Evolutionary conservation across 495 filamentous ascomycete genomes (phyloP).

Genomic region (Penicillium manginii): DNA sequence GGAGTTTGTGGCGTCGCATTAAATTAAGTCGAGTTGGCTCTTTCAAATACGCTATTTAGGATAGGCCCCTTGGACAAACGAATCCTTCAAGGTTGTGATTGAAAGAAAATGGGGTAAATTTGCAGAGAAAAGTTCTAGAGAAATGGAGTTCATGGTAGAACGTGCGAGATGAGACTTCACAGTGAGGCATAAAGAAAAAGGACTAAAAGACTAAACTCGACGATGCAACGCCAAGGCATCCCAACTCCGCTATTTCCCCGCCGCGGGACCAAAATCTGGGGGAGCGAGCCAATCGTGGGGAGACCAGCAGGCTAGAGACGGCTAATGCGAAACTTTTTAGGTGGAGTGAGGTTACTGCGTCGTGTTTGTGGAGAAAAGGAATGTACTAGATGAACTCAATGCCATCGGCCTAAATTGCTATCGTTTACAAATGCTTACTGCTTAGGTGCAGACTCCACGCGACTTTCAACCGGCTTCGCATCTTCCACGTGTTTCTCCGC

Average conservation of each 20-base stretch:
- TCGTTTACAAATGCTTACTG: neutral
- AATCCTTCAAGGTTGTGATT: neutral
- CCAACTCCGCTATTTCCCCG: conserved; percentile 19
- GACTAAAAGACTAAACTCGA: neutral
- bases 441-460: neutral
- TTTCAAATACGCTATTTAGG: neutral
- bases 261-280: conserved; percentile 12
- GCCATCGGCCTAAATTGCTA: no score
- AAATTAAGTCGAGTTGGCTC: neutral
- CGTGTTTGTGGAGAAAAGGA: conserved; percentile 10
- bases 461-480: conserved; percentile 10
- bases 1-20: neutral
- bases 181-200: neutral
- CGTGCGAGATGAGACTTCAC: neutral
- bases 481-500: conserved; percentile 17
- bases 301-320: neutral
- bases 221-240: neutral
- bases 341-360: conserved; percentile 5
- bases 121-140: no score
- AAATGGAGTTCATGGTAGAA: neutral
- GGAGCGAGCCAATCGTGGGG: conserved; percentile 11
- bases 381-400: no score
- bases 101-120: no score
- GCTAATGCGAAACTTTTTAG: neutral
- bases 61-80: neutral